These are phyloP conservation scores for Populus hybrid DNA, from an alignment of 441 rosid species.

Conservation along the genomic window DNA sequence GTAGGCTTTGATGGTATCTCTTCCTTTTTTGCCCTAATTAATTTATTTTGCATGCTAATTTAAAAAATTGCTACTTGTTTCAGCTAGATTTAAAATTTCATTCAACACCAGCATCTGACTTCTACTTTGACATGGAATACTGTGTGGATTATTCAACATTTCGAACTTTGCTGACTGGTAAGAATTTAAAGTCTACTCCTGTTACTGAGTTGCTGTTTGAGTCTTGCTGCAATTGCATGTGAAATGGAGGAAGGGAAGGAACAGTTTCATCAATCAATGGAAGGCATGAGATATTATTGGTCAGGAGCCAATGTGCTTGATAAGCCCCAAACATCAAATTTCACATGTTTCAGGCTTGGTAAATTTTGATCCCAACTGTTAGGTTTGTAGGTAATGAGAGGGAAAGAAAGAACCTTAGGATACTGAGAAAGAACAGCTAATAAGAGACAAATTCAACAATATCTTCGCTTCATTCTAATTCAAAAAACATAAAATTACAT, in stretches of 20 bases:
- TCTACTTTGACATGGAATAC: conserved; percentile 91
- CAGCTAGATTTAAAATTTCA: conserved; percentile 46
- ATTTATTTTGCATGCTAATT: conserved; percentile 9
- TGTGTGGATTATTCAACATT: conserved; percentile 87
- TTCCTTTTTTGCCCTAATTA: conserved; percentile 3
- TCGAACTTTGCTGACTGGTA: conserved; percentile 51
- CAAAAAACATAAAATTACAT: neutral
- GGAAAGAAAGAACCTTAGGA: neutral
- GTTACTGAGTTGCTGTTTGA: neutral
- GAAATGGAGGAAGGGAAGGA: neutral
- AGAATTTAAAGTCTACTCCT: conserved; percentile 26
- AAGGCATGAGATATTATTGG: neutral
- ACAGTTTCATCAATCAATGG: neutral
- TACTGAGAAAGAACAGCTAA: neutral
- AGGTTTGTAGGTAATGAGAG: neutral
- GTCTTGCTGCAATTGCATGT: neutral
- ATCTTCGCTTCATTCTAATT: neutral
- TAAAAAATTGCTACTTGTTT: conserved; percentile 23
- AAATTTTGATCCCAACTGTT: neutral
- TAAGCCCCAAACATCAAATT: neutral
- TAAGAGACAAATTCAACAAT: neutral
- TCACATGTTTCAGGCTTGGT: neutral
- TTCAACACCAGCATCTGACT: conserved; percentile 38
- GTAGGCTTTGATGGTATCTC: conserved; percentile 2
- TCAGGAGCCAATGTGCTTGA: neutral